These are phyloP conservation scores for Naganishia sp. DNA, from an alignment of 1,284 basidiomycete genomes.

Conservation along the genomic window DNA sequence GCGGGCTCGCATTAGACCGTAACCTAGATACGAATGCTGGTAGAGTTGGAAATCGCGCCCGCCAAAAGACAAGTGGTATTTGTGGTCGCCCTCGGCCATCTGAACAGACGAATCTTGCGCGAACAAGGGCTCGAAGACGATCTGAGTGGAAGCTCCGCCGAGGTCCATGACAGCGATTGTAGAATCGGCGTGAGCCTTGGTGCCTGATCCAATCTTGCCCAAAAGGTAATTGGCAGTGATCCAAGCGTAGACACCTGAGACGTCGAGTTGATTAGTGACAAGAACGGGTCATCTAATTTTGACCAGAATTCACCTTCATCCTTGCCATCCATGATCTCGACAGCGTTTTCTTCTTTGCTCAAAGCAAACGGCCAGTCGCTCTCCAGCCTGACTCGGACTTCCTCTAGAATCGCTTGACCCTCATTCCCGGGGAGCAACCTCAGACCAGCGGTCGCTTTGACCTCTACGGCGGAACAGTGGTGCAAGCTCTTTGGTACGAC, in stretches of 20 bases:
- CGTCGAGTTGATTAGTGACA: constrained; percentile 4
- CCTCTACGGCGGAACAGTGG: constrained; percentile 81
- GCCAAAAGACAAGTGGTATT: constrained; percentile 80
- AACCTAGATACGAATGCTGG: constrained; percentile 95
- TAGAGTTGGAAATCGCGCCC: constrained; percentile 73
- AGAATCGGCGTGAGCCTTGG: constrained; percentile 55
- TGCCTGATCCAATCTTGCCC: constrained; percentile 66
- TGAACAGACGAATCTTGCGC: constrained; percentile 55
- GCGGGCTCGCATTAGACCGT: constrained; percentile 90
- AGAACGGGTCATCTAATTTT: neutral
- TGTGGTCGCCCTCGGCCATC: constrained; percentile 87
- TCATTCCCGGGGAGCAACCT: constrained; percentile 70
- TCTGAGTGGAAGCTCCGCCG: constrained; percentile 95
- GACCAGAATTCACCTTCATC: constrained; percentile 70
- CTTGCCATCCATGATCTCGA: constrained; percentile 91
- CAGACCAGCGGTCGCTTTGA: constrained; percentile 94
- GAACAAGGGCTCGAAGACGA: constrained; percentile 89
- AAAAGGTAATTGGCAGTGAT: constrained; percentile 95
- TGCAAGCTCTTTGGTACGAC: constrained; percentile 72
- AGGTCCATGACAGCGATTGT: constrained; percentile 95
- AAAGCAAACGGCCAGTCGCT: constrained; percentile 74
- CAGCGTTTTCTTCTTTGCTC: constrained; percentile 61
- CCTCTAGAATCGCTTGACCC: constrained; percentile 73
- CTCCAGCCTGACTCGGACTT: constrained; percentile 68
- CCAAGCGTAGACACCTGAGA: constrained; percentile 81